Evolutionary conservation across 495 filamentous ascomycete species (phyloP), one percentile per base, ranked within the genome.

Genomic region (Aspergillus saccharolyticus): DNA sequence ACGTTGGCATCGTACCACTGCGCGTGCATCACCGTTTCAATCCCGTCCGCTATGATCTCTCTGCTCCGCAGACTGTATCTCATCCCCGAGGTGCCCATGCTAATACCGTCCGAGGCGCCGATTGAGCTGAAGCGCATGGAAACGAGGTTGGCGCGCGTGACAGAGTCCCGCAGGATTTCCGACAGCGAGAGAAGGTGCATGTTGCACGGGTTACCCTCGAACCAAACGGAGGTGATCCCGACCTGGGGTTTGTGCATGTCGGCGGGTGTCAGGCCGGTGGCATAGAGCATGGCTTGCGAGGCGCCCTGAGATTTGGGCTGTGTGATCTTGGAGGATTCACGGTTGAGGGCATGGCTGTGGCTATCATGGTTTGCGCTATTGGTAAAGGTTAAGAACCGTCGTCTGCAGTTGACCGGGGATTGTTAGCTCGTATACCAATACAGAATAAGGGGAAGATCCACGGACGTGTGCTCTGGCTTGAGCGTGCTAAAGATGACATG

Each of bases 1-100:
- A 98, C 90, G 70, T 97, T 97, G 67, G 89, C 94, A 73, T 98
- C 94, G 70, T 98, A 98, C 95, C 94, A 98, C 79, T 98, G 94
- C 14, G 90, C 94, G 49, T 90, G 84, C 94, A 98, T 98, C 43
- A 97, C 94, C 7, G 95, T 97, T 81, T 98, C 95, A 63, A 98
- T 94, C 33, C 88, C 92, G 73, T 98, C 95, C 60, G 94, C 94
- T 66, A 98, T 98, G 60, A 98, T 78, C 69, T 98, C 94, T 67
- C 94, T 81, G 56, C 89, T 94, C 75, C 97, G 94, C 56, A 98
- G 76, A 55, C 88, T 92, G 77, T 89, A 98, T 55, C 95, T 84
- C 94, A 98, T 98, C 54, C 94, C 74, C 22, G 78, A 74, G 39
- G 84, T 82, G 28, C 79, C 79, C 79, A 82, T 82, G 47, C 78